Conservation (phyloP, 2,329 filamentous ascomycete genomes). For the Neonectria coccinea region DNA sequence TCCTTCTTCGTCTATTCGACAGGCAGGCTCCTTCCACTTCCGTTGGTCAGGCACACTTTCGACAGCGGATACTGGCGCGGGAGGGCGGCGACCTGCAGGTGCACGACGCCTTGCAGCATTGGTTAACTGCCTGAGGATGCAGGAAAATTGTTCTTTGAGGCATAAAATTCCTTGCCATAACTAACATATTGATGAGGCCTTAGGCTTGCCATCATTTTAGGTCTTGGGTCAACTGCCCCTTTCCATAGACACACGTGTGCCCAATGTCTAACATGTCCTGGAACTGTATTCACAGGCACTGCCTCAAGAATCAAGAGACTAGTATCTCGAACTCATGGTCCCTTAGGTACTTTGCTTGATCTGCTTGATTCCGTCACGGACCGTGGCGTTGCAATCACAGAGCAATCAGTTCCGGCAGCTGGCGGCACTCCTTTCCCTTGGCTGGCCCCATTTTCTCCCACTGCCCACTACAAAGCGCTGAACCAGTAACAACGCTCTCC, state of each 20-base stretch:
- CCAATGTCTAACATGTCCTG: background rate
- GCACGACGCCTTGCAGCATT: background rate
- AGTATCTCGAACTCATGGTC: background rate
- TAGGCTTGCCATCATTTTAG: background rate
- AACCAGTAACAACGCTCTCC: background rate
- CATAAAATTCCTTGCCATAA: background rate
- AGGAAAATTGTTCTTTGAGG: background rate
- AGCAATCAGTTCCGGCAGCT: background rate
- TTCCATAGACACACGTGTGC: background rate
- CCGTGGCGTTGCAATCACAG: background rate
- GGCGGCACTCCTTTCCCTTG: background rate
- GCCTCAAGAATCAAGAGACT: background rate
- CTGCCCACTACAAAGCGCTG: background rate
- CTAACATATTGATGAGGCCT: background rate
- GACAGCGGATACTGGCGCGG: background rate
- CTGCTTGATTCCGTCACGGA: background rate
- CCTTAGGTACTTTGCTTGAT: background rate
- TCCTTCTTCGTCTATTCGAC: background rate
- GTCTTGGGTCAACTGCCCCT: background rate
- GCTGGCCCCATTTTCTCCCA: background rate
- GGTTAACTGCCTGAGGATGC: background rate
- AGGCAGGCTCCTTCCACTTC: background rate
- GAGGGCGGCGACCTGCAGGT: background rate
- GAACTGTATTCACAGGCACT: background rate
- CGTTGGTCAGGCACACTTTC: background rate